Evolutionary conservation across 306 rosid genomes (phyloP).

Genomic region (Pachyrhizus erosus): DNA sequence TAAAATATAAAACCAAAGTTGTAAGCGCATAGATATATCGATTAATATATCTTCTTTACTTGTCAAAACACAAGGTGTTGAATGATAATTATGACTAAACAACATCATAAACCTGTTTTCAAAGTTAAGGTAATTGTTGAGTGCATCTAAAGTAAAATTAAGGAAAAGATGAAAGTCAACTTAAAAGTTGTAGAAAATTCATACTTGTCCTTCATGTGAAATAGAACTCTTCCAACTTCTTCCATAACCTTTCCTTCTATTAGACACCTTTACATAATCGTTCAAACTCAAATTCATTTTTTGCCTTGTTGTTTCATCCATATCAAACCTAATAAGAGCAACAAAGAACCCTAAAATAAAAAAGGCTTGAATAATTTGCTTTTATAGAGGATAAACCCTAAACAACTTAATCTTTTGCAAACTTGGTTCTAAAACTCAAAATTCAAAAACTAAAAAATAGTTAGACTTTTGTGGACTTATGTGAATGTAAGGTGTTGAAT

Average conservation of each 20-base stretch:
- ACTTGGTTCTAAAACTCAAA: too few species aligned
- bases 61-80: slow-evolving; percentile 95
- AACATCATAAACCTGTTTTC: slow-evolving; percentile 74
- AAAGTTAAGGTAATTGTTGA: slow-evolving; percentile 40
- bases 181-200: slow-evolving; percentile 38
- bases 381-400: too few species aligned
- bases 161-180: not conserved
- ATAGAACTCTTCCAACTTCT: slow-evolving; percentile 92
- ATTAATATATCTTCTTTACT: slow-evolving; percentile 88
- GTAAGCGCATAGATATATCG: too few species aligned
- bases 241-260: slow-evolving; percentile 89
- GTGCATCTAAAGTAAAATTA: slow-evolving; percentile 30
- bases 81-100: slow-evolving; percentile 93
- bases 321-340: slow-evolving; percentile 77
- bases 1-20: too few species aligned
- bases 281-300: slow-evolving; percentile 56
- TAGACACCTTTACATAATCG: slow-evolving; percentile 71
- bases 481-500: too few species aligned
- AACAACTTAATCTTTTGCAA: too few species aligned
- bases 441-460: too few species aligned
- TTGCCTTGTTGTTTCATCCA: slow-evolving; percentile 65
- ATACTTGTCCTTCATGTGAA: slow-evolving; percentile 94
- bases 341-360: slow-evolving; percentile 66
- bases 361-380: too few species aligned
- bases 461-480: too few species aligned